Evolutionary conservation across 306 rosid genomes (phyloP).

Genomic region (Malus sieversii): DNA sequence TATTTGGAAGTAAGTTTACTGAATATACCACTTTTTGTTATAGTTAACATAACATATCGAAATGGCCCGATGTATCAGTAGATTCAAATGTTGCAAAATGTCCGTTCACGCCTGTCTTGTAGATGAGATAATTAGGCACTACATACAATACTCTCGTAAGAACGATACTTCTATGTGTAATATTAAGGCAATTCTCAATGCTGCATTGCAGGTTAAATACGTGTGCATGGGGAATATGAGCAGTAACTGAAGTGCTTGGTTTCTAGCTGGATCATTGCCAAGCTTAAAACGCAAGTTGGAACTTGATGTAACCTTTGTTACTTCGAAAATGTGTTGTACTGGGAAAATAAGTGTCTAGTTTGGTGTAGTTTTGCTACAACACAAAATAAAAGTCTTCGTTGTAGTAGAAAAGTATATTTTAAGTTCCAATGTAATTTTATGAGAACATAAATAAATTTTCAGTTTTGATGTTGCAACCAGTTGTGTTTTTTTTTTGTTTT

Average conservation of each 20-base stretch:
- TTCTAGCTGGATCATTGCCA: not conserved
- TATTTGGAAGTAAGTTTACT: conserved; percentile 65
- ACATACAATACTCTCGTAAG: not conserved
- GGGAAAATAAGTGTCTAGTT: not conserved
- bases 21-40: not conserved
- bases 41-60: not conserved
- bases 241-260: conserved; percentile 37
- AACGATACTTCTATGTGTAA: not conserved
- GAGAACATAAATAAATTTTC: not conserved
- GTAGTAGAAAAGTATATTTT: not conserved
- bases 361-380: not conserved
- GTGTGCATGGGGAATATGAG: conserved; percentile 88
- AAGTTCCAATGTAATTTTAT: not conserved
- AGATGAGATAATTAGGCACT: not conserved
- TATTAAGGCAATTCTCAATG: not conserved
- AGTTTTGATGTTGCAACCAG: not conserved
- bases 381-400: not conserved
- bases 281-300: conserved; percentile 10
- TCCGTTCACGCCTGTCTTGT: not conserved
- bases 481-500: not conserved
- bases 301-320: not conserved
- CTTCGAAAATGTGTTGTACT: not conserved
- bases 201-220: conserved; percentile 59
- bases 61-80: not conserved
- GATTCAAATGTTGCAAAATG: not conserved